Evolutionary conservation across 805 yeast genomes (phyloP), one percentile per base, ranked within the genome.

Genomic region (Wickerhamiella occidentalis): DNA sequence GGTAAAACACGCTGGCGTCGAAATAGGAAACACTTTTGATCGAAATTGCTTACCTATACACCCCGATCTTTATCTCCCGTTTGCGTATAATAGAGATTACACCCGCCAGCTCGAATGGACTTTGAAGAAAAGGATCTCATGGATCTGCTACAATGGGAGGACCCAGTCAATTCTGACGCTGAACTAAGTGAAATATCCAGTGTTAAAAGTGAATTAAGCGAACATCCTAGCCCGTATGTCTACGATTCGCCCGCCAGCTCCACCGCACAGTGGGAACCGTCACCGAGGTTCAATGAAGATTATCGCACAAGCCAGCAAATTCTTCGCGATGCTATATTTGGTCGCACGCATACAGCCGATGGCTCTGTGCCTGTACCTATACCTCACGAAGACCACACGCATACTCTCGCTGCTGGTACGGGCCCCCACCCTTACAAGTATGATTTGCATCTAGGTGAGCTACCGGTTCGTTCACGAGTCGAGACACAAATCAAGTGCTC

Each of bases 401-500:
- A 42, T 37, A 40, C 42, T 18, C 48, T 50, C 7, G 51, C 45
- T 12, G 33, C 28, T 11, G 45, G 45, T 23, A 19, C 44, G 8
- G 51, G 50, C 19, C 40, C 51, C 9, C 51, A 41, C 8, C 45
- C 45, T 26, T 41, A 30, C 49, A 50, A 52, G 49, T 56, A 52
- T 47, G 25, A 41, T 21, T 28, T 58, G 35, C 49, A 36, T 13
- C 36, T 90, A 1, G 64, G 71, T 6, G 82, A 79, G 47, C 69
- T 90, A 41, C 96, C 96, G 1, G 67, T 76, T 4, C 79, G 78
- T 56, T 85, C 96, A 11, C 76, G 98, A 55, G 98, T 90, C 6
- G 98, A 90, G 66, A 90, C 96, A 13, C 98, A 92, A 67, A 85
- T 92, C 61, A 88, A 86, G 63, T 68, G 94, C 40, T 73, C 74